Evolutionary conservation across 108 stramenopile species (phyloP).

Genomic region (Nitzschia sp.): DNA sequence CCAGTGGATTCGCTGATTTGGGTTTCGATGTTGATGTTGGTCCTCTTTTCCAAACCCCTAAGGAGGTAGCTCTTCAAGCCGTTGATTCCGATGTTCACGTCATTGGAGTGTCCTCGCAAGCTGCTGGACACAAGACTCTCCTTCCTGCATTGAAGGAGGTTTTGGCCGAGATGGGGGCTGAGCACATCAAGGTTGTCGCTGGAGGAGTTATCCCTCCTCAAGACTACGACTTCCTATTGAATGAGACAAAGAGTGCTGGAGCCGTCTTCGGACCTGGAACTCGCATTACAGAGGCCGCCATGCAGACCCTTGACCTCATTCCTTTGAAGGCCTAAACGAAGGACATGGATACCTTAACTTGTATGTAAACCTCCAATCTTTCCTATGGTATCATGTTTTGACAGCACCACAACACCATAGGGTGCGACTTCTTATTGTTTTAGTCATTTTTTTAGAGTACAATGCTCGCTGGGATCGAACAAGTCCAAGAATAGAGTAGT

Average conservation of each 20-base stretch:
- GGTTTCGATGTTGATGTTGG: slow-evolving; percentile 98
- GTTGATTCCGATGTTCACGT: slow-evolving; percentile 97
- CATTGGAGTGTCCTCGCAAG: slow-evolving; percentile 94
- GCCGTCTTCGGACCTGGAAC: slow-evolving; percentile 98
- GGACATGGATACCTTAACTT: too few relatives aligned
- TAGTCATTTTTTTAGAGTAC: too few relatives aligned
- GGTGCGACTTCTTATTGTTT: too few relatives aligned
- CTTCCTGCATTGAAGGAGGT: slow-evolving; percentile 89
- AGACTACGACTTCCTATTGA: slow-evolving; percentile 88
- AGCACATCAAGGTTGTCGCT: slow-evolving; percentile 87
- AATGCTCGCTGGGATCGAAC: too few relatives aligned
- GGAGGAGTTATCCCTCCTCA: slow-evolving; percentile 97
- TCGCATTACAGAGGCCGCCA: slow-evolving; percentile 86
- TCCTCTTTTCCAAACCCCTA: slow-evolving; percentile 95
- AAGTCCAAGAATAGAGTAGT: too few relatives aligned
- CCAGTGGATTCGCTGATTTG: slow-evolving; percentile 93
- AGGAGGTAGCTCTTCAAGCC: slow-evolving; percentile 93
- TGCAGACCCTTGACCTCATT: slow-evolving; percentile 75
- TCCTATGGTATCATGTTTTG: too few relatives aligned
- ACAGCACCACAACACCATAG: too few relatives aligned
- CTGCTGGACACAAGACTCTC: slow-evolving; percentile 96
- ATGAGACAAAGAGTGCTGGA: slow-evolving; percentile 76
- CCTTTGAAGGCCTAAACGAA: not conserved
- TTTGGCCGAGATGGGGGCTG: slow-evolving; percentile 79
- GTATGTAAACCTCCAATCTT: too few relatives aligned